phyloP scores from a whole-genome alignment of 2,329 filamentous ascomycete species.

The Xylaria sp. region DNA sequence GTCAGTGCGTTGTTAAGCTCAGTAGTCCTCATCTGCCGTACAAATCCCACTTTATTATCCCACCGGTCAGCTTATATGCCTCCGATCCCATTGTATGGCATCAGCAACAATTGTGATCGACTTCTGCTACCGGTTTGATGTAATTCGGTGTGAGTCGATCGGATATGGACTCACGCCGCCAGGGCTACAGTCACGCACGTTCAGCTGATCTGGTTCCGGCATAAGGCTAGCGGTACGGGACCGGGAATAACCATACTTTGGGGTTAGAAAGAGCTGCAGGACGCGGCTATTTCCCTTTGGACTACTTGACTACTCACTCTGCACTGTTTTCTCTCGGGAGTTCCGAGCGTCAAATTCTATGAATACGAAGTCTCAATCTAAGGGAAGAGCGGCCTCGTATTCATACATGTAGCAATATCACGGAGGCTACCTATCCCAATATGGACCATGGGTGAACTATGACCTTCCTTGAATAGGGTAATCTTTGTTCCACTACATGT shows the following conservation, averaged over 20 bases:
- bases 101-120: constrained; percentile 10
- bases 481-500: background rate
- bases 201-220: constrained; percentile 5
- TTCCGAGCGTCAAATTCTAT: constrained; percentile 6
- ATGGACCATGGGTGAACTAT: background rate
- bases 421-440: background rate
- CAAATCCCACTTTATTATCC: background rate
- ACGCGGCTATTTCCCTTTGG: constrained; percentile 1
- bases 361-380: constrained; percentile 26
- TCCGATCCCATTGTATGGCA: background rate
- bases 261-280: constrained; percentile 10
- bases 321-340: background rate
- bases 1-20: background rate
- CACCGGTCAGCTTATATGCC: background rate
- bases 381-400: constrained; percentile 21
- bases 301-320: background rate
- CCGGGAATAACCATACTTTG: constrained; percentile 22
- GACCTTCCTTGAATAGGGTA: background rate
- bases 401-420: background rate
- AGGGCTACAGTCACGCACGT: constrained; percentile 1
- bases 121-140: background rate
- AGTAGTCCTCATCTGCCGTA: background rate
- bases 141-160: background rate
- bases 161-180: background rate
- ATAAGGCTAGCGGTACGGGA: constrained; percentile 17